These are phyloP conservation scores for Candida corydali DNA, from an alignment of 805 yeast species.

Conservation along the genomic window DNA sequence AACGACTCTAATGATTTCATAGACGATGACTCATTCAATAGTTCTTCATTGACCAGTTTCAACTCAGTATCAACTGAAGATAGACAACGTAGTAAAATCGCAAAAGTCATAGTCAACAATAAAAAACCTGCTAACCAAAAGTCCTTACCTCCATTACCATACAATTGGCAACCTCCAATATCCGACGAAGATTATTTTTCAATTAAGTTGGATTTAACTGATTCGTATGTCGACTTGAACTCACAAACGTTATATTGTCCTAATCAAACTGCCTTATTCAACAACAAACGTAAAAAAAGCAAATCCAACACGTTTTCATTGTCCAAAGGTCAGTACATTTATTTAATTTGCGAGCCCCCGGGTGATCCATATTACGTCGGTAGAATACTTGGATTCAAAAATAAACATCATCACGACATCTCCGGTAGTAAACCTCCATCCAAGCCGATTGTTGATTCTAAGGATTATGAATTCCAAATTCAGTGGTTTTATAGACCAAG, in stretches of 20 bases:
- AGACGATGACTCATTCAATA: slow-evolving; percentile 4
- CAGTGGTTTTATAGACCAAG: slow-evolving; percentile 92
- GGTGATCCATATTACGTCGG: slow-evolving; percentile 94
- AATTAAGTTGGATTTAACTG: slow-evolving; percentile 34
- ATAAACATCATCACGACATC: slow-evolving; percentile 9
- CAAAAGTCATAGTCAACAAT: not conserved
- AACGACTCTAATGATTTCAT: slow-evolving; percentile 23
- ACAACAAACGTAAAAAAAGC: not conserved
- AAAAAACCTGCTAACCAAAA: slow-evolving; percentile 5
- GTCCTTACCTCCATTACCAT: slow-evolving; percentile 26
- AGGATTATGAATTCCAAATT: slow-evolving; percentile 57
- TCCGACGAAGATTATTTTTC: slow-evolving; percentile 38
- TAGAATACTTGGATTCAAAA: slow-evolving; percentile 66
- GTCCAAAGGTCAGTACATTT: slow-evolving; percentile 63
- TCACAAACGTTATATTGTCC: slow-evolving; percentile 38
- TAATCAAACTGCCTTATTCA: slow-evolving; percentile 13
- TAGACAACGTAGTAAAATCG: not conserved
- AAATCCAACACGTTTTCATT: slow-evolving; percentile 20
- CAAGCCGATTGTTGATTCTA: slow-evolving; percentile 39
- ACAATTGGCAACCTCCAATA: slow-evolving; percentile 50
- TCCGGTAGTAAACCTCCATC: not conserved
- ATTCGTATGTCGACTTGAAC: slow-evolving; percentile 37
- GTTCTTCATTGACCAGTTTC: slow-evolving; percentile 5
- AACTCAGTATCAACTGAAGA: slow-evolving; percentile 5
- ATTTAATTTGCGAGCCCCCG: slow-evolving; percentile 86